These are phyloP conservation scores for Jamesozyma piceae DNA, from an alignment of 805 yeast genomes.

Conservation along the genomic window DNA sequence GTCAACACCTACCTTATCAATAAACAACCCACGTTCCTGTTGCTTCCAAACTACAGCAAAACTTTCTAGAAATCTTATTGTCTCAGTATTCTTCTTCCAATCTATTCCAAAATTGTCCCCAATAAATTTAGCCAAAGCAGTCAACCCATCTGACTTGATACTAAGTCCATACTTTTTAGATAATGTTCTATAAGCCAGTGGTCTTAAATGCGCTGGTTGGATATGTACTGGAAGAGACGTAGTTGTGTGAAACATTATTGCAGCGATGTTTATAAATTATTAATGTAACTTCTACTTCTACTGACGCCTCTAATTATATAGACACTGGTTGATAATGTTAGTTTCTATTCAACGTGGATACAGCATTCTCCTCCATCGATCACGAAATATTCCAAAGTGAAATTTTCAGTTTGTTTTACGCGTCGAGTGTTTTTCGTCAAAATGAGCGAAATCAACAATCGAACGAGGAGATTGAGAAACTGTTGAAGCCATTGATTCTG, in stretches of 20 bases:
- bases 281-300: too few relatives aligned
- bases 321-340: too few relatives aligned
- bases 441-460: too few relatives aligned
- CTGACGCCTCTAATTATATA: too few relatives aligned
- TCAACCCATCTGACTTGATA: constrained; percentile 76
- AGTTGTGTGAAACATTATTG: constrained; percentile 15
- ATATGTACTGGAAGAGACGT: constrained; percentile 61
- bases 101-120: constrained; percentile 74
- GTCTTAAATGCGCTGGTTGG: constrained; percentile 76
- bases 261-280: too few relatives aligned
- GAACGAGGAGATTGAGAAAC: too few relatives aligned
- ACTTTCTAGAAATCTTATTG: constrained; percentile 46
- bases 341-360: too few relatives aligned
- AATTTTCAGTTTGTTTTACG: too few relatives aligned
- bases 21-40: constrained; percentile 77
- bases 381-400: too few relatives aligned
- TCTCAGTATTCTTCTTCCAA: constrained; percentile 47
- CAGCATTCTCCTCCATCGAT: too few relatives aligned
- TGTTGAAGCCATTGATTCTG: too few relatives aligned
- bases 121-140: constrained; percentile 59
- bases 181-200: constrained; percentile 79
- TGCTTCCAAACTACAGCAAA: constrained; percentile 79
- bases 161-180: constrained; percentile 90
- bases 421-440: too few relatives aligned
- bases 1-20: constrained; percentile 64